Base-by-base conservation (phyloP, 371 early-diverging fungal species). In the Umbelopsis sp. region DNA sequence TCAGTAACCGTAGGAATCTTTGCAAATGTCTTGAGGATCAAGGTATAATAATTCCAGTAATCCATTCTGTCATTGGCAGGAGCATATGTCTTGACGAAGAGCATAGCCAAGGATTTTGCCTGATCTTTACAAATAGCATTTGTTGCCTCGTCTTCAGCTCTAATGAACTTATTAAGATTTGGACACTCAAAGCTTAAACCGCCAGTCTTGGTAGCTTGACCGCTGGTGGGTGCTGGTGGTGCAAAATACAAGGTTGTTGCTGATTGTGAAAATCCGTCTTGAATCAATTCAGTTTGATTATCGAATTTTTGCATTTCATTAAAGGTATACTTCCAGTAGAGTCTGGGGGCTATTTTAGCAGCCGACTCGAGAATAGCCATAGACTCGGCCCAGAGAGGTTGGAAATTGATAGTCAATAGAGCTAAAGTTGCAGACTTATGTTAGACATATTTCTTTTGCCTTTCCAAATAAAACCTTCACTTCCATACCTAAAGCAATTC, bases 371-470 rank as follows among this genome's bases (percentile, higher is more conserved):
- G 74, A 4, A 87, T 72, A 44, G 86, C 81, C 16, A 79, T 88
- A 10, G 89, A 91, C 65, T 94, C 94, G 7, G 87, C 80, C 96
- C 96, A 96, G n/a, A 96, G 74, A 2, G 93, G 92, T 48, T 85
- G 86, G 38, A 96, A 88, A 70, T 93, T 92, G 70, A 92, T 83
- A 11, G 91, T 87, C 24, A 94, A 78, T 24, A 92, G 74, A 29
- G 86, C 81, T 78, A 29, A 29, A 29, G 4, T 53, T 16, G 67
- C 18, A 44, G 66, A n/a, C 69, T 63, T 29, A 32, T 65, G 37
- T 29, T 22, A 69, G 38, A 5, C 0, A 57, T 16, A 46, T 38
- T 11, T n/a, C 24, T 24, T 51, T 4, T 29, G 22, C 4, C 22
- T 51, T 11, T 22, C 25, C 20, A 18, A 25, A 18, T 14, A 25